phyloP scores from a whole-genome alignment of 2,329 filamentous ascomycete species.

The Penicillium sp. region DNA sequence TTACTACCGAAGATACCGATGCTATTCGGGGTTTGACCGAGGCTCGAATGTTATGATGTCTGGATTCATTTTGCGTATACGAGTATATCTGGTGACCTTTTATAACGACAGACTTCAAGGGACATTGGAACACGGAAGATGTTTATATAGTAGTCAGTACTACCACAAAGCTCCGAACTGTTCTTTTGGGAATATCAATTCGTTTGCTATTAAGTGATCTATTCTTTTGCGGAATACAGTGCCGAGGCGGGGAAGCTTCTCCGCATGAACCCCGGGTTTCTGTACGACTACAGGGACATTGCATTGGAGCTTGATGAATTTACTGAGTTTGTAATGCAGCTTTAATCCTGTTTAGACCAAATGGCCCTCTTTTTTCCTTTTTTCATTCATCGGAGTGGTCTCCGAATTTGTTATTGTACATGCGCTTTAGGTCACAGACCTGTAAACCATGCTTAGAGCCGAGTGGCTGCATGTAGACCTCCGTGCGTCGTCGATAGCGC shows the following conservation, averaged over 20 bases:
- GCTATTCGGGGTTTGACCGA: background rate
- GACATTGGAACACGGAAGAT: background rate
- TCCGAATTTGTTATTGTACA: conserved; percentile 21
- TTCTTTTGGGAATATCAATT: no score
- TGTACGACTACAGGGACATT: background rate
- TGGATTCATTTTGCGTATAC: background rate
- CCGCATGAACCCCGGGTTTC: background rate
- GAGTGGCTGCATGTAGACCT: conserved; percentile 1
- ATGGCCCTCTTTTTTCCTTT: conserved; percentile 23
- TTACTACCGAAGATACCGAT: background rate
- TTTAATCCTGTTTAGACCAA: conserved; percentile 10
- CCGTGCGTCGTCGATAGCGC: conserved; percentile 6
- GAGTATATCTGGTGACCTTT: background rate
- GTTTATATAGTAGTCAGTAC: no score
- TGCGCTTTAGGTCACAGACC: conserved; percentile 2
- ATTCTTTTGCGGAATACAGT: background rate
- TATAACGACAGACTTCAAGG: background rate
- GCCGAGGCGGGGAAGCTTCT: conserved; percentile 1
- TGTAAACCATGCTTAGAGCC: background rate
- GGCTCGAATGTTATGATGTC: background rate
- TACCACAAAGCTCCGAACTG: no score
- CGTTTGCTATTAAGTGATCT: no score
- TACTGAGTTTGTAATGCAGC: background rate
- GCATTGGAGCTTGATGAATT: background rate
- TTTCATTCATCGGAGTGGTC: conserved; percentile 17